Evolutionary conservation across 2,329 filamentous ascomycete genomes (phyloP).

Genomic region (Fusarium udum): DNA sequence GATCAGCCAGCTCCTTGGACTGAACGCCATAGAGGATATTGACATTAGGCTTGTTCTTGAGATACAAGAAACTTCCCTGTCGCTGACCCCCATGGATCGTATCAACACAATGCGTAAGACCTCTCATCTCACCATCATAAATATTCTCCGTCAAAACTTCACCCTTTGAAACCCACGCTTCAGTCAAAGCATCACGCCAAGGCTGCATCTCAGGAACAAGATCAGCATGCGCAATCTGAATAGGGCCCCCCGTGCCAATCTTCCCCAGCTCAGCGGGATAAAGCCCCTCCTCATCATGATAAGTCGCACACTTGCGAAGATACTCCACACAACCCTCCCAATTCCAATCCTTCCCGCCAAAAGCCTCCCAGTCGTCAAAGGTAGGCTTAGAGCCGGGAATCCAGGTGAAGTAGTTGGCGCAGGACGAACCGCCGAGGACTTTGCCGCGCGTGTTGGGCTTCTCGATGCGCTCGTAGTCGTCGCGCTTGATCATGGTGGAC

Average conservation of each 20-base stretch:
- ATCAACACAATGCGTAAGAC: slow-evolving; percentile 63
- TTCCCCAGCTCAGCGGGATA: slow-evolving; percentile 58
- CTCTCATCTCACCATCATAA: slow-evolving; percentile 63
- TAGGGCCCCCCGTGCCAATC: slow-evolving; percentile 61
- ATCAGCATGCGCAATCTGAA: slow-evolving; percentile 64
- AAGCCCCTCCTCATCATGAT: slow-evolving; percentile 62
- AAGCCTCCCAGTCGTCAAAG: slow-evolving; percentile 76
- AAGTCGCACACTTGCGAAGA: slow-evolving; percentile 62
- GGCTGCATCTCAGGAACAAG: slow-evolving; percentile 60
- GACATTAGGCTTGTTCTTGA: slow-evolving; percentile 64
- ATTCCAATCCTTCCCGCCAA: slow-evolving; percentile 74
- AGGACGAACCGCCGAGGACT: slow-evolving; percentile 66
- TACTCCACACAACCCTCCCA: slow-evolving; percentile 59
- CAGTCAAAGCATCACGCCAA: slow-evolving; percentile 60
- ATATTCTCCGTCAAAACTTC: slow-evolving; percentile 62
- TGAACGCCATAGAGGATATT: slow-evolving; percentile 58
- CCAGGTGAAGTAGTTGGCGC: slow-evolving; percentile 72
- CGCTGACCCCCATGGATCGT: slow-evolving; percentile 67
- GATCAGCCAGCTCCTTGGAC: slow-evolving; percentile 62
- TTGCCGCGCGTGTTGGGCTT: slow-evolving; percentile 71
- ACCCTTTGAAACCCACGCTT: slow-evolving; percentile 64
- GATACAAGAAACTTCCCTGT: slow-evolving; percentile 60
- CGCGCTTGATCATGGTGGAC: slow-evolving; percentile 67
- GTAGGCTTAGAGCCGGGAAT: slow-evolving; percentile 66
- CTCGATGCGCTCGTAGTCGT: slow-evolving; percentile 68